Evolutionary conservation across 176 grass and related monocot genomes (phyloP).

Genomic region (Zoysia japonica): DNA sequence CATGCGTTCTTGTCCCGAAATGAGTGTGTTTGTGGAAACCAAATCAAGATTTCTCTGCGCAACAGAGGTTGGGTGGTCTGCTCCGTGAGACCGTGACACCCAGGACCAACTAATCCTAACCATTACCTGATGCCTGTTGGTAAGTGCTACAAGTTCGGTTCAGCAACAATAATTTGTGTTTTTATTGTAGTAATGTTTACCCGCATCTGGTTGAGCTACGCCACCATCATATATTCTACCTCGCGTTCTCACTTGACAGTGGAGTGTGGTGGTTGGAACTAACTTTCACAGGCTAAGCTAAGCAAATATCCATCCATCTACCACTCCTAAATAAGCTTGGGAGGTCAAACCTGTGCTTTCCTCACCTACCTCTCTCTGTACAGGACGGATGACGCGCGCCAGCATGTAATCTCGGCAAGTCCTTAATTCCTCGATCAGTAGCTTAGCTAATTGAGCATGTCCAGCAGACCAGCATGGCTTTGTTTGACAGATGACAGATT

Average conservation of each 20-base stretch:
- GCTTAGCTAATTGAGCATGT: neutral
- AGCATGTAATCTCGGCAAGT: neutral
- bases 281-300: slow-evolving; percentile 17
- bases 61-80: neutral
- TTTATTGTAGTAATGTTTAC: neutral
- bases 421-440: neutral
- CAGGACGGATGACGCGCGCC: neutral
- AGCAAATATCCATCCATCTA: neutral
- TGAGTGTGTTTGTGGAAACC: neutral
- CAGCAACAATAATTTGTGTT: neutral
- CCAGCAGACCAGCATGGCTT: neutral
- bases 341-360: slow-evolving; percentile 7
- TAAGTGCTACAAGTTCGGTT: neutral
- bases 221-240: neutral
- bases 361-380: neutral
- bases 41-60: neutral
- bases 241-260: neutral
- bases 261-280: slow-evolving; percentile 34
- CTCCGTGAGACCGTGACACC: neutral
- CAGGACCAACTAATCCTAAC: neutral
- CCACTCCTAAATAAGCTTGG: neutral
- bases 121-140: neutral
- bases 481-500: slow-evolving; percentile 21
- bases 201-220: slow-evolving; percentile 2
- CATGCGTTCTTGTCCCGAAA: neutral